A percentile compares a stretch with the other conserved stretches of the same genome.
phyloP scores from a whole-genome alignment of 441 rosid species.

The Erodium chrysanthum region DNA sequence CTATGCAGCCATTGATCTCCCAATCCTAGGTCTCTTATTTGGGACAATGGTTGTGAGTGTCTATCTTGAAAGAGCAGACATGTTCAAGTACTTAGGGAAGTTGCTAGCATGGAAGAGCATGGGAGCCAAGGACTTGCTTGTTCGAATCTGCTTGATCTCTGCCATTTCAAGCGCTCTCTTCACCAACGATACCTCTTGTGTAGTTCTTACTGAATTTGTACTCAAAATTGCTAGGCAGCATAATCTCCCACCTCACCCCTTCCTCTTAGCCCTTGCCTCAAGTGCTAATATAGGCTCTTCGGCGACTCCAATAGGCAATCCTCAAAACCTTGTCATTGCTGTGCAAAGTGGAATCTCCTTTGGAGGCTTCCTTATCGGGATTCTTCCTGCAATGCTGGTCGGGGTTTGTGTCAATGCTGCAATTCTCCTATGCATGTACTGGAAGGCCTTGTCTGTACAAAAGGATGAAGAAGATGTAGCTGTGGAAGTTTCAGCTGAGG shows the following conservation, averaged over 20 bases:
- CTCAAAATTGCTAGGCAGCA: conserved; percentile 62
- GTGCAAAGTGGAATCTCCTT: conserved; percentile 49
- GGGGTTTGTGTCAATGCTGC: conserved; percentile 47
- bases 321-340: conserved; percentile 76
- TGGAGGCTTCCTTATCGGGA: conserved; percentile 40
- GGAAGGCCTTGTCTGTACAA: conserved; percentile 41
- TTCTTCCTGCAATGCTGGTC: conserved; percentile 52
- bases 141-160: conserved; percentile 54
- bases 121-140: conserved; percentile 64
- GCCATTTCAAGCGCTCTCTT: conserved; percentile 75
- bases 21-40: conserved; percentile 74
- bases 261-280: conserved; percentile 64
- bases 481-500: conserved; percentile 31
- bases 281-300: conserved; percentile 79
- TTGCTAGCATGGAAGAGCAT: conserved; percentile 56
- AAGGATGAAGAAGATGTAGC: conserved; percentile 38
- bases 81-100: conserved; percentile 63
- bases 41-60: conserved; percentile 83
- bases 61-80: conserved; percentile 71
- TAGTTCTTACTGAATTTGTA: conserved; percentile 65
- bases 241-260: conserved; percentile 64
- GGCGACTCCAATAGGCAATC: conserved; percentile 79
- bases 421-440: conserved; percentile 48
- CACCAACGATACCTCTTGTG: conserved; percentile 80
- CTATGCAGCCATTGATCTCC: conserved; percentile 67